Base-by-base conservation (phyloP, 2,329 filamentous ascomycete species). In the Plectosphaerella cucumerina region DNA sequence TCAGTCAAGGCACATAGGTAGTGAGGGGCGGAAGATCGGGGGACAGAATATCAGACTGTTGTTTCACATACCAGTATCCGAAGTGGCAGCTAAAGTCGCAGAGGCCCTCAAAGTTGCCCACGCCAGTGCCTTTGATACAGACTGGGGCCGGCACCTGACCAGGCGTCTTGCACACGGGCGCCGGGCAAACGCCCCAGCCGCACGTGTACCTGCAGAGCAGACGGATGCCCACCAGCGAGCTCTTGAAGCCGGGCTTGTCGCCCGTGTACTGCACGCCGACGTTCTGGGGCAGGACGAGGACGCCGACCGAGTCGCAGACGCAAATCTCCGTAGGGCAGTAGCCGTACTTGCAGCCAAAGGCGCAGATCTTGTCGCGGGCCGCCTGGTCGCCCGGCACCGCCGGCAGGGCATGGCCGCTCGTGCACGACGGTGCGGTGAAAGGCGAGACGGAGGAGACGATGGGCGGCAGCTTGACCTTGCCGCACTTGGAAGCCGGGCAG, bases 21-120 rank as follows among this genome's bases (percentile, higher is more conserved):
- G 42, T 10, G n/a, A 11, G 14, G 26, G 21, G 42, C 18, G 1
- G 10, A 14, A 9, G 21, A 44, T 31, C 21, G 42, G 20, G n/a
- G 21, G 26, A 21, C 26, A 44, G 22, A 17, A 21, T 6, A 44
- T 15, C 5, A 26, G 21, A 44, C 42, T 23, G 39, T 20, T 43
- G 39, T 20, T 43, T 26, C 14, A 10, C 6, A 2, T 64, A 63
- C 31, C 63, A 67, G 51, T 65, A 66, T 17, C 60, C 61, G 35
- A 59, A 65, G 8, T 31, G 33, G 48, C 64, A 66, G 17, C 58
- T 47, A 34, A 65, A 71, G 37, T 59, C 46, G 51, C 69, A 72
- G 3, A 72, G 63, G 1, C 65, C 68, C 1, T 47, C 31, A 23
- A 66, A 68, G 50, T 69, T 20, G 3, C 12, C 17, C 1, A 20